These are phyloP conservation scores for Monilinia fructigena DNA, from an alignment of 2,329 filamentous ascomycete genomes.

Conservation along the genomic window DNA sequence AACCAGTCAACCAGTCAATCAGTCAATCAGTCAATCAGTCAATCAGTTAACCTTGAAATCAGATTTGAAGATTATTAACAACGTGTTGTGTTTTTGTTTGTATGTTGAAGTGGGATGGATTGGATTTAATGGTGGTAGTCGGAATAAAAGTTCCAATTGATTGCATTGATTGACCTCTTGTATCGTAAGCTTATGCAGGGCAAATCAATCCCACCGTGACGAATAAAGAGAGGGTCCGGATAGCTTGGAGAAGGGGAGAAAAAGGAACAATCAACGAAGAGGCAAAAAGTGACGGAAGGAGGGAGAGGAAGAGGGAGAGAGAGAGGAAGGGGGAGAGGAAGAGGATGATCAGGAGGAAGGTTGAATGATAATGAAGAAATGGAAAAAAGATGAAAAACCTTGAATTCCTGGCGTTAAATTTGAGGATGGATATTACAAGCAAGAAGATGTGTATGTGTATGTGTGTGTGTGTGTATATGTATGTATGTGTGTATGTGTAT, in stretches of 20 bases:
- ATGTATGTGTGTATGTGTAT: too few relatives aligned
- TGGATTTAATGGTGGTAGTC: slow-evolving; percentile 1
- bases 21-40: too few relatives aligned
- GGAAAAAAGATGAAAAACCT: neutral
- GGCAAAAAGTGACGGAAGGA: neutral
- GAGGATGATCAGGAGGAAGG: too few relatives aligned
- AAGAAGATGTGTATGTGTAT: neutral
- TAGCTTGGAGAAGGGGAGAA: neutral
- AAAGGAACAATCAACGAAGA: neutral
- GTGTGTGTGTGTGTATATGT: neutral
- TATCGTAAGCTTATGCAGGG: slow-evolving; percentile 12
- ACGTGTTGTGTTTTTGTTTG: neutral
- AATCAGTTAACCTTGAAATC: too few relatives aligned
- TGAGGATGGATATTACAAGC: neutral
- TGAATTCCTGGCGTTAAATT: slow-evolving; percentile 6
- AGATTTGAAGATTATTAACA: neutral
- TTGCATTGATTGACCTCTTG: neutral
- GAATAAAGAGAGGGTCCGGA: slow-evolving; percentile 4
- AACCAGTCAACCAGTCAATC: too few relatives aligned
- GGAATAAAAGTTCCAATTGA: neutral
- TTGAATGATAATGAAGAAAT: too few relatives aligned
- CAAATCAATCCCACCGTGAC: slow-evolving; percentile 6
- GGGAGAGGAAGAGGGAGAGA: too few relatives aligned
- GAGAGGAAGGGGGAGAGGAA: too few relatives aligned
- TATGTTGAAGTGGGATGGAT: neutral